phyloP scores from a whole-genome alignment of 1,139 yeast species.

The Nakaseomyces kungkrabaensis region DNA sequence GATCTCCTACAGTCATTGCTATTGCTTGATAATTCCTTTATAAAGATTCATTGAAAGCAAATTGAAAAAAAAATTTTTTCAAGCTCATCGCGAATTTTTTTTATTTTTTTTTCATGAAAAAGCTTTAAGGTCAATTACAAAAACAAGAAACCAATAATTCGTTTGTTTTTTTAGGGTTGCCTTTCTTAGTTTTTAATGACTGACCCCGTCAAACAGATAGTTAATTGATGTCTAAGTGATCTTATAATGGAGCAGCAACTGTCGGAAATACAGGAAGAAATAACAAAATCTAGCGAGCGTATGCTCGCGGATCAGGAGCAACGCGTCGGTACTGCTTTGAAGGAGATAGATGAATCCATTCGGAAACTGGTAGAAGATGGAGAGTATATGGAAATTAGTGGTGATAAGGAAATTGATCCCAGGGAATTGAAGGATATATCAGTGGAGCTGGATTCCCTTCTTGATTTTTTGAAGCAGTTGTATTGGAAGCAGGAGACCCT shows the following conservation, averaged over 20 bases:
- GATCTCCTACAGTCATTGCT: neutral
- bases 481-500: conserved; percentile 27
- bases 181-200: no score
- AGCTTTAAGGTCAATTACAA: no score
- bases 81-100: neutral
- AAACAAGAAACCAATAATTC: no score
- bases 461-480: conserved; percentile 17
- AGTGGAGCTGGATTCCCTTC: conserved; percentile 16
- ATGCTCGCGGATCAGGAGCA: conserved; percentile 18
- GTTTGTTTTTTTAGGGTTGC: no score
- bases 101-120: no score
- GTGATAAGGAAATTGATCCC: conserved; percentile 14
- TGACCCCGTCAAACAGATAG: no score
- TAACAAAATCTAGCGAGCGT: conserved; percentile 15
- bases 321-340: conserved; percentile 12
- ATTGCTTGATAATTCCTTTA: no score
- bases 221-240: no score
- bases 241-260: neutral
- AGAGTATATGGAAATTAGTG: conserved; percentile 10
- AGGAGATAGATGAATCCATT: conserved; percentile 22
- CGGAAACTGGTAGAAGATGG: conserved; percentile 18
- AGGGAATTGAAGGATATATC: conserved; percentile 12
- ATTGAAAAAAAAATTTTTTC: neutral
- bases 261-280: neutral
- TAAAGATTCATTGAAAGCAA: no score